Percentiles rank a stretch among this genome's conserved stretches.
phyloP scores from a whole-genome alignment of 805 yeast genomes.

The Hanseniaspora lindneri region DNA sequence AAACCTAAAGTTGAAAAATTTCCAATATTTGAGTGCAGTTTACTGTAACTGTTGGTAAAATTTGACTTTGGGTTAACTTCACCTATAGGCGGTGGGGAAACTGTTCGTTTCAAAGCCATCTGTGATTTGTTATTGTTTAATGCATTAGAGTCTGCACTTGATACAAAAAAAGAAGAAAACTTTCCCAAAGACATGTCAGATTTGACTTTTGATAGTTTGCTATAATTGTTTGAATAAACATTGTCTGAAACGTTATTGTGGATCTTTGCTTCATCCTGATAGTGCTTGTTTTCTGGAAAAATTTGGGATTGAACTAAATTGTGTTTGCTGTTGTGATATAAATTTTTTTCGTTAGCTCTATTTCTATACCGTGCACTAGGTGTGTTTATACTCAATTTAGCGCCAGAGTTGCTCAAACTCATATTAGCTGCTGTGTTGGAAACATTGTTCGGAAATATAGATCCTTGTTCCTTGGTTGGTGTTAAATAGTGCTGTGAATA shows the following conservation, averaged over 20 bases:
- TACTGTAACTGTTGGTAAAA: no score
- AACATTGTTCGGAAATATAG: neutral
- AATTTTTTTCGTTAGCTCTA: neutral
- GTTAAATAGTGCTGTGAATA: conserved; percentile 4
- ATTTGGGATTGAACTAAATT: conserved; percentile 11
- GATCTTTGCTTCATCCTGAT: conserved; percentile 3
- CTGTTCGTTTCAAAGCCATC: conserved; percentile 15
- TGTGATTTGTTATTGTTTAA: neutral
- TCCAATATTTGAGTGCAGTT: no score
- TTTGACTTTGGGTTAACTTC: neutral
- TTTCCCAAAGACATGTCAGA: conserved; percentile 8
- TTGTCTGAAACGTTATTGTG: neutral
- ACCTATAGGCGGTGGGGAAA: neutral
- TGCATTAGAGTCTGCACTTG: neutral
- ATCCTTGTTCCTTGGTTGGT: neutral
- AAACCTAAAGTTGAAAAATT: neutral
- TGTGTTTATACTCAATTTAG: neutral
- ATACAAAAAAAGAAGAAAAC: neutral
- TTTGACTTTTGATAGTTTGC: conserved; percentile 3
- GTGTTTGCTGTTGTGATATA: neutral
- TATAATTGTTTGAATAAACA: neutral
- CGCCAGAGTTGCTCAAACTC: no score
- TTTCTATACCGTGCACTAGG: neutral
- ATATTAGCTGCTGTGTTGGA: neutral
- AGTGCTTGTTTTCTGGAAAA: conserved; percentile 14